These are phyloP conservation scores for Filobasidium wieringae DNA, from an alignment of 768 basidiomycete genomes.

Conservation along the genomic window DNA sequence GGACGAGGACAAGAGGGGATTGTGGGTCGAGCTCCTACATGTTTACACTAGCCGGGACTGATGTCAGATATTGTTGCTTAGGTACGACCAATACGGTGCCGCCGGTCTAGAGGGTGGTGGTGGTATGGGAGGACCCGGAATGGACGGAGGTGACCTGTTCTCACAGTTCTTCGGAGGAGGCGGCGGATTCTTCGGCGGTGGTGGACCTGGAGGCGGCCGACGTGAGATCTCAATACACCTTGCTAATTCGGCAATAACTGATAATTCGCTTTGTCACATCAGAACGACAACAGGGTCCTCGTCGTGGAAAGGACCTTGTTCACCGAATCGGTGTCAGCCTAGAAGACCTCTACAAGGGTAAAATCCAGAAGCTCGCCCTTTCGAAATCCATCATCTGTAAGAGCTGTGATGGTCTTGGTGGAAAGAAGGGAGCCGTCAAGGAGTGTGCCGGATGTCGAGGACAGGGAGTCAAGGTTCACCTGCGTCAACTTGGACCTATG, in stretches of 20 bases:
- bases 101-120: slow-evolving; percentile 69
- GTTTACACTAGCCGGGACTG: slow-evolving; percentile 1
- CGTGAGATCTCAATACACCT: background rate
- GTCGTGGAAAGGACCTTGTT: slow-evolving; percentile 94
- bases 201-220: slow-evolving; percentile 5
- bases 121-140: slow-evolving; percentile 38
- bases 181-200: slow-evolving; percentile 27
- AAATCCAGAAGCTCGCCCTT: slow-evolving; percentile 92
- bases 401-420: slow-evolving; percentile 91
- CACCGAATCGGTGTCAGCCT: slow-evolving; percentile 85
- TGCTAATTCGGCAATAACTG: slow-evolving; percentile 31
- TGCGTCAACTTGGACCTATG: slow-evolving; percentile 99
- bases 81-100: slow-evolving; percentile 87
- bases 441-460: slow-evolving; percentile 67
- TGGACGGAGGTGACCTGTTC: slow-evolving; percentile 42
- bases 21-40: slow-evolving; percentile 38
- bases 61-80: background rate
- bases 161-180: slow-evolving; percentile 30
- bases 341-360: slow-evolving; percentile 78
- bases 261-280: slow-evolving; percentile 8
- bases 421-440: slow-evolving; percentile 90
- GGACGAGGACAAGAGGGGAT: slow-evolving; percentile 55
- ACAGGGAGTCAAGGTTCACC: slow-evolving; percentile 75
- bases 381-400: slow-evolving; percentile 87
- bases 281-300: slow-evolving; percentile 50